Percentiles rank a stretch among this genome's conserved stretches.
These are phyloP conservation scores for Elaeis oleifera DNA, from an alignment of 202 grass and related monocot species.

Conservation along the genomic window DNA sequence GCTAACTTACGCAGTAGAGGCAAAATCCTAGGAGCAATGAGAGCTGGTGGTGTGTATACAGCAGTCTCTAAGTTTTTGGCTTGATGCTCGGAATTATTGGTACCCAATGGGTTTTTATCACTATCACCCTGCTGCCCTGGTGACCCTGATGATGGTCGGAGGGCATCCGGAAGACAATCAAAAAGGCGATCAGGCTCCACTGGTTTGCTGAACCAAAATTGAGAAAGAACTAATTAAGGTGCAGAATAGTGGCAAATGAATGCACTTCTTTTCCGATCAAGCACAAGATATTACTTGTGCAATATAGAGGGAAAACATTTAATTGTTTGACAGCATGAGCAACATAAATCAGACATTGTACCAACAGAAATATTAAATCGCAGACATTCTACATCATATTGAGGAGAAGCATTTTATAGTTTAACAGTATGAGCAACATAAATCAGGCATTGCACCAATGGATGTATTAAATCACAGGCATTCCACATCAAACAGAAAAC, in stretches of 20 bases:
- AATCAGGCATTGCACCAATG: no score
- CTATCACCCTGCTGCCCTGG: constrained; percentile 26
- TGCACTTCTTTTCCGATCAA: not conserved
- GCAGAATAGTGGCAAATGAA: not conserved
- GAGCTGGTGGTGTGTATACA: constrained; percentile 68
- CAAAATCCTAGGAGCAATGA: constrained; percentile 75
- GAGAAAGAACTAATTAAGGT: not conserved
- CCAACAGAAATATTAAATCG: no score
- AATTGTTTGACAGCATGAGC: no score
- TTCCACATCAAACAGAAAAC: no score
- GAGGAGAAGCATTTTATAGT: no score
- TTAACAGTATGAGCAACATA: no score
- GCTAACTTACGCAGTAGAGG: constrained; percentile 86
- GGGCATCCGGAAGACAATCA: constrained; percentile 11
- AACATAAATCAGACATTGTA: no score
- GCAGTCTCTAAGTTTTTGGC: constrained; percentile 40
- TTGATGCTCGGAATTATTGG: constrained; percentile 32
- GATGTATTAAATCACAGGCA: no score
- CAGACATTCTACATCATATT: no score
- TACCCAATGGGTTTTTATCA: constrained; percentile 37
- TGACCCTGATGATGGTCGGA: constrained; percentile 13
- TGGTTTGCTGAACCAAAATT: constrained; percentile 50
- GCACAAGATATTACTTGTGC: no score
- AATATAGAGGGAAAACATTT: no score
- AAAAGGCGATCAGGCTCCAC: constrained; percentile 15